phyloP scores from a whole-genome alignment of 352 stramenopile genomes.

The Phytophthora pseudosyringae region DNA sequence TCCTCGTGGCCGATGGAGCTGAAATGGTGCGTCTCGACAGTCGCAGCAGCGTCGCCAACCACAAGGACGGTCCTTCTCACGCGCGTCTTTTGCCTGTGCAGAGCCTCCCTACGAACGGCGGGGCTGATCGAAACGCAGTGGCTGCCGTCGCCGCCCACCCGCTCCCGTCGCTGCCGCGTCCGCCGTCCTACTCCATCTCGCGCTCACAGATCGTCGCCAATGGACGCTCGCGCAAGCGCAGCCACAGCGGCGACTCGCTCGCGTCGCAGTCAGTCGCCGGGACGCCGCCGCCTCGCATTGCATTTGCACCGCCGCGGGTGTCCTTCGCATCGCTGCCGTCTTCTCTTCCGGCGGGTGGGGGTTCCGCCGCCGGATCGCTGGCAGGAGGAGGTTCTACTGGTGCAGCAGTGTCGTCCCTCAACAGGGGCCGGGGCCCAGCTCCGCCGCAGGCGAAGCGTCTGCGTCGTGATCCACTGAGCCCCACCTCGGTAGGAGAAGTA shows the following conservation, averaged over 20 bases:
- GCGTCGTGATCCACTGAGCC: constrained; percentile 45
- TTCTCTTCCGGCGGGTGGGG: not conserved
- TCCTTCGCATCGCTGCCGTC: constrained; percentile 3
- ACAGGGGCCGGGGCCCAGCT: constrained; percentile 21
- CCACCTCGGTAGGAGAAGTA: constrained; percentile 58
- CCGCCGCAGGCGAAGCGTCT: constrained; percentile 35
- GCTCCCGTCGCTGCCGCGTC: constrained; percentile 19
- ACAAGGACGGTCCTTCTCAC: constrained; percentile 1
- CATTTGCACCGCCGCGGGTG: constrained; percentile 6
- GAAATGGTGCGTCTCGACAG: constrained; percentile 44
- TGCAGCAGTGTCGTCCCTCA: constrained; percentile 13
- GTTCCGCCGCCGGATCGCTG: not conserved
- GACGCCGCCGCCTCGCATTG: not conserved
- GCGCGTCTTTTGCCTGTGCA: constrained; percentile 6
- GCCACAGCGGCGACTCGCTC: constrained; percentile 18
- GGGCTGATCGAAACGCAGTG: constrained; percentile 39
- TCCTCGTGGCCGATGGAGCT: constrained; percentile 50
- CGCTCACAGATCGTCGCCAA: constrained; percentile 28
- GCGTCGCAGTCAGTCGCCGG: not conserved
- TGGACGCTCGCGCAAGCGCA: constrained; percentile 29
- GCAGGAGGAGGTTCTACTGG: not conserved
- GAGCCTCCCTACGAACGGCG: constrained; percentile 44
- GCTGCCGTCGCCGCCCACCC: constrained; percentile 10
- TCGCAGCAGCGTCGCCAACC: not conserved
- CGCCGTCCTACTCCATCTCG: constrained; percentile 30